Evolutionary conservation across 2,329 filamentous ascomycete species (phyloP), one percentile per base, ranked within the genome.

Genomic region (Monilinia fructigena): DNA sequence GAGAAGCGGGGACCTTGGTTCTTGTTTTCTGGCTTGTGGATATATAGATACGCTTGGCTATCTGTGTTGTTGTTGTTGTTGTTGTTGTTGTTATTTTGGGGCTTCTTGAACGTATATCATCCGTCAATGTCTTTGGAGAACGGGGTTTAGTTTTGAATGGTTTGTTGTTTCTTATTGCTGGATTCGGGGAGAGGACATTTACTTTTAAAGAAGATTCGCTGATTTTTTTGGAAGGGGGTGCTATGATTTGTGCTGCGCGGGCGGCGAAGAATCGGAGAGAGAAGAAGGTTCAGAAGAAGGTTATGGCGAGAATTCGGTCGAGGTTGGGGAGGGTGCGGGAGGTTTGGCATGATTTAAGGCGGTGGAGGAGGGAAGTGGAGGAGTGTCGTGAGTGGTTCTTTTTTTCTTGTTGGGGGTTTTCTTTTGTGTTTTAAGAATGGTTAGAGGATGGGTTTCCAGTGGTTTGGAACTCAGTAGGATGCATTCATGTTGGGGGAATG

Each of bases 271-370:
- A 0, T 38, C 45, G 31, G 28, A 26, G 28, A 50, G 42, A 60
- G 8, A 50, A 60, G 45, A 26, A 10, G 12, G 38, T 18, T 1
- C 6, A 50, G 28, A 38, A 4, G 48, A 38, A 38, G 18, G 23
- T 8, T 0, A 63, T 63, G 59, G 16, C 16, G 23, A 54, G 12
- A 6, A n/a, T 40, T 20, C 2, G 59, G 53, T 53, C 31, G 48
- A 42, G 10, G 14, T n/a, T 63, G 35, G 16, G 60, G 1, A 42
- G 23, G 48, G 60, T 54, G 23, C 18, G 31, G 11, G 48, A 16
- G 5, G 16, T 62, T 54, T 54, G 60, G 60, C 18, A 31, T 40
- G 48, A 31, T 40, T 54, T 63, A n/a, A 54, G 7, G 23, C 8
- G 11, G 0, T 63, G 48, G 60, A 42, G 48, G 10, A 42, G 18